phyloP scores from a whole-genome alignment of 805 yeast species.

The Starmerella davenportii region DNA sequence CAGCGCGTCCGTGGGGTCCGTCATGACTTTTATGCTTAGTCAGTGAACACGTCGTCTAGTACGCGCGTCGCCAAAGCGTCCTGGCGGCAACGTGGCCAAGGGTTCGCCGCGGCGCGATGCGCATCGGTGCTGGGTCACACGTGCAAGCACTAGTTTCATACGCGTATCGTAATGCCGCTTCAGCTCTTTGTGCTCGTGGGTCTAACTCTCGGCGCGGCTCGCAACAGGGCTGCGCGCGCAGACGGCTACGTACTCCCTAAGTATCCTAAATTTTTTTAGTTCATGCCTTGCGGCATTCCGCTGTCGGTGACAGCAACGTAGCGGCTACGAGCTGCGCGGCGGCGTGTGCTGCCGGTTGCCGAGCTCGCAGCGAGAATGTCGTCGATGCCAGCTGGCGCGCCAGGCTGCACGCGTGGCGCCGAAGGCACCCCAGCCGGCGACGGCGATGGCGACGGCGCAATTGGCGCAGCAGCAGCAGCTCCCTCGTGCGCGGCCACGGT shows the following conservation, averaged over 20 bases:
- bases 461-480: too few species aligned
- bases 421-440: conserved; percentile 9
- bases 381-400: conserved; percentile 10
- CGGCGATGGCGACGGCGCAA: conserved; percentile 7
- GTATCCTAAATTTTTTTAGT: background rate
- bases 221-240: too few species aligned
- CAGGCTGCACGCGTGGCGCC: conserved; percentile 14
- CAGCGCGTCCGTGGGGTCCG: background rate
- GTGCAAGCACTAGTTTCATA: too few species aligned
- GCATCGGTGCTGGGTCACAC: too few species aligned
- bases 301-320: conserved; percentile 28
- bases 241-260: too few species aligned
- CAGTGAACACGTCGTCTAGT: too few species aligned
- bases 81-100: too few species aligned
- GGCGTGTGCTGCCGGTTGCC: conserved; percentile 2
- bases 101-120: too few species aligned
- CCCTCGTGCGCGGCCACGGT: conserved; percentile 2
- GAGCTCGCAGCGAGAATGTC: background rate
- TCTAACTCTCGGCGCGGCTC: too few species aligned
- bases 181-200: too few species aligned
- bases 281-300: conserved; percentile 9
- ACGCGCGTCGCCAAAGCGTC: too few species aligned
- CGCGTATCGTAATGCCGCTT: too few species aligned
- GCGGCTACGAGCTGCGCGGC: conserved; percentile 14
- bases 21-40: background rate